A percentile compares a stretch with the other conserved stretches of the same genome.
Evolutionary conservation across 1,284 basidiomycete species (phyloP).

Genomic region (Rhodofomes roseus): DNA sequence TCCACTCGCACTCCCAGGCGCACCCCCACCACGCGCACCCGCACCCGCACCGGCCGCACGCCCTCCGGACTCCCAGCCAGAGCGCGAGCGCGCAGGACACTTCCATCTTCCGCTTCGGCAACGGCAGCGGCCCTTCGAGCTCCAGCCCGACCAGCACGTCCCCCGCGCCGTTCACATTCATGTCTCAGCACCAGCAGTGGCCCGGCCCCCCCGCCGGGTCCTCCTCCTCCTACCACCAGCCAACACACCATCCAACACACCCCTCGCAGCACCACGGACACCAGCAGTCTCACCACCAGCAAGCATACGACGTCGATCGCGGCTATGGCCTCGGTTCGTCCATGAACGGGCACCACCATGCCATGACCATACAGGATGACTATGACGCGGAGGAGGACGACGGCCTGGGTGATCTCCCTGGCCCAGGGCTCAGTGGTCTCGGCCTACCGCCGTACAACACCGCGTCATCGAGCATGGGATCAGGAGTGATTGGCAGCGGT

Average conservation of each 20-base stretch:
- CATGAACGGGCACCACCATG: slow-evolving; percentile 19
- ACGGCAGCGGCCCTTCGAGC: slow-evolving; percentile 28
- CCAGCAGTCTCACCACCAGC: slow-evolving; percentile 16
- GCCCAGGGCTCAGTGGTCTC: slow-evolving; percentile 16
- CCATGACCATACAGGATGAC: slow-evolving; percentile 27
- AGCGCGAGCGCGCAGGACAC: slow-evolving; percentile 3
- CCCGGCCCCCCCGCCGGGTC: too few relatives aligned
- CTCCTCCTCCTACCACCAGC: too few relatives aligned
- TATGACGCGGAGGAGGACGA: slow-evolving; percentile 36
- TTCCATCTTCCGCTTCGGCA: slow-evolving; percentile 26
- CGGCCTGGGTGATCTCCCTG: slow-evolving; percentile 28
- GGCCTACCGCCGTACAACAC: slow-evolving; percentile 17
- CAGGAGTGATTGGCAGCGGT: neutral
- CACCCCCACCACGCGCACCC: slow-evolving; percentile 3
- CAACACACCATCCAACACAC: too few relatives aligned
- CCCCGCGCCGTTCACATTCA: slow-evolving; percentile 13
- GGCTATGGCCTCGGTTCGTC: slow-evolving; percentile 18
- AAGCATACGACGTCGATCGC: slow-evolving; percentile 23
- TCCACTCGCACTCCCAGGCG: slow-evolving; percentile 4
- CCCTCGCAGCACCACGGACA: neutral
- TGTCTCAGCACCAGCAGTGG: too few relatives aligned
- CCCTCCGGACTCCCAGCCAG: slow-evolving; percentile 17
- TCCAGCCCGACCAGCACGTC: slow-evolving; percentile 22
- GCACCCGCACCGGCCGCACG: slow-evolving; percentile 5
- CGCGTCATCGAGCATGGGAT: neutral